phyloP scores from a whole-genome alignment of 2,329 filamentous ascomycete genomes.

The Didymella sp. region DNA sequence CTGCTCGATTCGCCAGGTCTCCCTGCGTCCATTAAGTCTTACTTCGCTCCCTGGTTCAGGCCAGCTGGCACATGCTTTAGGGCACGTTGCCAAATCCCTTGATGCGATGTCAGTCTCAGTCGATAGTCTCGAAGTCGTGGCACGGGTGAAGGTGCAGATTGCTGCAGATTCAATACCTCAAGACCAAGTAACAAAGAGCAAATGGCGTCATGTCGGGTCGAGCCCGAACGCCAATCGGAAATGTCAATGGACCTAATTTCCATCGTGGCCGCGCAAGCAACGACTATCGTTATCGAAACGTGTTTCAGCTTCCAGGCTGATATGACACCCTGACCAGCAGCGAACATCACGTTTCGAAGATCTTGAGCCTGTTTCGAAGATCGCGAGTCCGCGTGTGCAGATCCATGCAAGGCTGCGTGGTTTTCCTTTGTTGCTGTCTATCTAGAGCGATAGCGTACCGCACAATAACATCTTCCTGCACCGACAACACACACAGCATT shows the following conservation, averaged over 20 bases:
- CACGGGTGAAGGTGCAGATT: background rate
- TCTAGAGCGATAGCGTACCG: conserved; percentile 6
- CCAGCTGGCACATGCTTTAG: background rate
- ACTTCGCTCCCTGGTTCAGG: background rate
- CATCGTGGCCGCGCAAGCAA: conserved; percentile 5
- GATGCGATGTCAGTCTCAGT: background rate
- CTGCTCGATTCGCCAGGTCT: background rate
- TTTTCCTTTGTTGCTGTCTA: conserved; percentile 6
- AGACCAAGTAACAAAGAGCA: background rate
- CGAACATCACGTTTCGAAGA: background rate
- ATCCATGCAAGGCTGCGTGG: conserved; percentile 6
- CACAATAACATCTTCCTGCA: background rate
- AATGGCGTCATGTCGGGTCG: conserved; percentile 1
- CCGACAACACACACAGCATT: background rate
- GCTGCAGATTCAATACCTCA: background rate
- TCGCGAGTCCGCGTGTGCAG: background rate
- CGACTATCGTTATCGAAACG: conserved; percentile 16
- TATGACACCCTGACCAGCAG: background rate
- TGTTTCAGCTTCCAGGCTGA: conserved; percentile 7
- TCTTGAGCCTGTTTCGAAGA: background rate
- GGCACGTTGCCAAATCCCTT: background rate
- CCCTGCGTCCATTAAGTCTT: background rate
- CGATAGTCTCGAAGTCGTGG: background rate
- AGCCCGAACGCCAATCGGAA: background rate
- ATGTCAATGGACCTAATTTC: background rate